A percentile compares a stretch with the other conserved stretches of the same genome.
Conservation (phyloP, 441 rosid genomes). For the Gossypium davidsonii region DNA sequence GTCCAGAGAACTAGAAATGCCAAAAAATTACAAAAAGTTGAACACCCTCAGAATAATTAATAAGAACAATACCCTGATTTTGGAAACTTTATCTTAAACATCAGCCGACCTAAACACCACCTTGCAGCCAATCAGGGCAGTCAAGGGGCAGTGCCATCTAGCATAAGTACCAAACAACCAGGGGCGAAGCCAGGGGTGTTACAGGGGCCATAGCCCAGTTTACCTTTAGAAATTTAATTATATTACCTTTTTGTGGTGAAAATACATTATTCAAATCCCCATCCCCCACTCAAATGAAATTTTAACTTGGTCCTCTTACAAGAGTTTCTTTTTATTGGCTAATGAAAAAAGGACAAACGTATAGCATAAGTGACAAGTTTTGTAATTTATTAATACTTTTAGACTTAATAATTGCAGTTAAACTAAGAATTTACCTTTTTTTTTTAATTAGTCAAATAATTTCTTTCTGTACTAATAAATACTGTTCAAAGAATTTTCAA, state of each 20-base stretch:
- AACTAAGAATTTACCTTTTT: background rate
- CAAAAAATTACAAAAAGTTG: background rate
- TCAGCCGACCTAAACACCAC: too few relatives aligned
- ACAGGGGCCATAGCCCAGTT: background rate
- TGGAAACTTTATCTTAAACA: background rate
- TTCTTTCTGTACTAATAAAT: background rate
- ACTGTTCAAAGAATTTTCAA: background rate
- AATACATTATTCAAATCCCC: background rate
- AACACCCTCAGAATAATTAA: background rate
- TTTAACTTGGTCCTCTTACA: background rate
- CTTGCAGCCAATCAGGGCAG: background rate
- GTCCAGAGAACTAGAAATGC: background rate
- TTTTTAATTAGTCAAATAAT: background rate
- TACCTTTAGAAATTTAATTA: background rate
- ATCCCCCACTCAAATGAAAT: background rate
- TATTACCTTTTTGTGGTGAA: background rate
- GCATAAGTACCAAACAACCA: background rate
- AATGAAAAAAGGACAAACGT: background rate
- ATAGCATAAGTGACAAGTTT: background rate
- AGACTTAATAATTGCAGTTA: background rate
- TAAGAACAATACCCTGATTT: background rate
- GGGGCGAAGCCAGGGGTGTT: background rate
- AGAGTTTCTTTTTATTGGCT: background rate
- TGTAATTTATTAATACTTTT: background rate
- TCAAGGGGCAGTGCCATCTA: constrained; percentile 1